These are phyloP conservation scores for Spathaspora gorwiae DNA, from an alignment of 805 yeast species.

Conservation along the genomic window DNA sequence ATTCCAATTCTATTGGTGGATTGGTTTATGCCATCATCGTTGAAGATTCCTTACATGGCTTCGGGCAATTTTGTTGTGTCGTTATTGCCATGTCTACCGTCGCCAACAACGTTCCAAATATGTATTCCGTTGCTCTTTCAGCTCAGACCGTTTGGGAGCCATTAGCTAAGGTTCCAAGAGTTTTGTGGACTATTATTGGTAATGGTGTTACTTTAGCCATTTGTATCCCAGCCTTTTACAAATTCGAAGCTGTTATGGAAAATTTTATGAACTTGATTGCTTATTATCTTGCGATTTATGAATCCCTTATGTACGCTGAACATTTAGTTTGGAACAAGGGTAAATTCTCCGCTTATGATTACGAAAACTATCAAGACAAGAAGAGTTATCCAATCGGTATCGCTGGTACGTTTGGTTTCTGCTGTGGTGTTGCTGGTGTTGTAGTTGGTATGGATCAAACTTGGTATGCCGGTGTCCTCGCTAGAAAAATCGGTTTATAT, in stretches of 20 bases:
- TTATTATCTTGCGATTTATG: slow-evolving; percentile 85
- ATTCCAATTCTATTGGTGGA: slow-evolving; percentile 51
- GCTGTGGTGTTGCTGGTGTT: slow-evolving; percentile 81
- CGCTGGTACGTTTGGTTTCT: slow-evolving; percentile 75
- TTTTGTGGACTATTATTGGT: slow-evolving; percentile 74
- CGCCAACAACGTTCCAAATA: slow-evolving; percentile 88
- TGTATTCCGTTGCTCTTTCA: slow-evolving; percentile 85
- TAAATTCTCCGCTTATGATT: slow-evolving; percentile 54
- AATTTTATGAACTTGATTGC: slow-evolving; percentile 90
- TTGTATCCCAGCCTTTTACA: slow-evolving; percentile 82
- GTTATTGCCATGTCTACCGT: slow-evolving; percentile 80
- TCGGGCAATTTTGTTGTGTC: slow-evolving; percentile 88
- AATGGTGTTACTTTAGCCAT: slow-evolving; percentile 76
- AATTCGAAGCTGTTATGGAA: slow-evolving; percentile 66
- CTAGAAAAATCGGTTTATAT: slow-evolving; percentile 49
- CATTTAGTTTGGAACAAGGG: slow-evolving; percentile 76
- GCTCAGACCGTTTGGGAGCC: slow-evolving; percentile 82
- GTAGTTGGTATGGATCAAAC: slow-evolving; percentile 84
- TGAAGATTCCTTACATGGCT: slow-evolving; percentile 75
- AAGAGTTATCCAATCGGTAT: slow-evolving; percentile 64
- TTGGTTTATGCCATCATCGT: slow-evolving; percentile 75
- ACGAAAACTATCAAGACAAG: slow-evolving; percentile 56
- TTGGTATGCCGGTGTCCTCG: slow-evolving; percentile 77
- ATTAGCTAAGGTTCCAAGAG: slow-evolving; percentile 73
- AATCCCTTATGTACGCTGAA: slow-evolving; percentile 70